A percentile compares a stretch with the other conserved stretches of the same genome.
Evolutionary conservation across 176 grass and related monocot genomes (phyloP).

Genomic region (Canna indica): DNA sequence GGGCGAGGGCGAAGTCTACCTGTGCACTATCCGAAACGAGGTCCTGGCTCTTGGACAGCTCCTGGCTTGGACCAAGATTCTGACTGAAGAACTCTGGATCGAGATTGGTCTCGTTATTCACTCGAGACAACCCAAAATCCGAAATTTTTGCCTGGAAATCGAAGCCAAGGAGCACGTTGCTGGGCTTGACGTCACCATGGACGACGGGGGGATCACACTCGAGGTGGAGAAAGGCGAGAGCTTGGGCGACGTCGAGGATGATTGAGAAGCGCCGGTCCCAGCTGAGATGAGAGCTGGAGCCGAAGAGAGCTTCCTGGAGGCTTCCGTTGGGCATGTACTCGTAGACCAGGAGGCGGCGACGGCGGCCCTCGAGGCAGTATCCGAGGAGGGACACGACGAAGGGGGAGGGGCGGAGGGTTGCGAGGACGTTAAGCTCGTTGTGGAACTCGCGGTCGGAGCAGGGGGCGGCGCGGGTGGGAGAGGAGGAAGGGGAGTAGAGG

Average conservation of each 20-base stretch:
- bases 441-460: slow-evolving; percentile 12
- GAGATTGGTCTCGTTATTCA: slow-evolving; percentile 37
- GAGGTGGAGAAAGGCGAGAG: slow-evolving; percentile 63
- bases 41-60: slow-evolving; percentile 15
- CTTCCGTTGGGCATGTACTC: slow-evolving; percentile 55
- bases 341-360: slow-evolving; percentile 42
- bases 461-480: slow-evolving; percentile 15
- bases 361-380: slow-evolving; percentile 29
- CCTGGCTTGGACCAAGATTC: slow-evolving; percentile 48
- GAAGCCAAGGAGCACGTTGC: slow-evolving; percentile 65
- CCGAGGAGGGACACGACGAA: slow-evolving; percentile 42
- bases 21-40: neutral
- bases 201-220: slow-evolving; percentile 64
- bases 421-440: slow-evolving; percentile 44
- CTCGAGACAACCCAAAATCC: slow-evolving; percentile 64
- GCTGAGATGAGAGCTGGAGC: slow-evolving; percentile 3
- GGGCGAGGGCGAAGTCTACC: slow-evolving; percentile 5
- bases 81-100: slow-evolving; percentile 63
- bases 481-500: slow-evolving; percentile 15
- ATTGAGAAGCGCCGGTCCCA: slow-evolving; percentile 39
- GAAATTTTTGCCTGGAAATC: slow-evolving; percentile 62
- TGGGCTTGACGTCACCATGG: slow-evolving; percentile 85
- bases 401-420: slow-evolving; percentile 32
- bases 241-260: slow-evolving; percentile 40
- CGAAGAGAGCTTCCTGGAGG: slow-evolving; percentile 46